Base-by-base conservation (phyloP, 2,329 filamentous ascomycete species). In the Trichoderma sp. region DNA sequence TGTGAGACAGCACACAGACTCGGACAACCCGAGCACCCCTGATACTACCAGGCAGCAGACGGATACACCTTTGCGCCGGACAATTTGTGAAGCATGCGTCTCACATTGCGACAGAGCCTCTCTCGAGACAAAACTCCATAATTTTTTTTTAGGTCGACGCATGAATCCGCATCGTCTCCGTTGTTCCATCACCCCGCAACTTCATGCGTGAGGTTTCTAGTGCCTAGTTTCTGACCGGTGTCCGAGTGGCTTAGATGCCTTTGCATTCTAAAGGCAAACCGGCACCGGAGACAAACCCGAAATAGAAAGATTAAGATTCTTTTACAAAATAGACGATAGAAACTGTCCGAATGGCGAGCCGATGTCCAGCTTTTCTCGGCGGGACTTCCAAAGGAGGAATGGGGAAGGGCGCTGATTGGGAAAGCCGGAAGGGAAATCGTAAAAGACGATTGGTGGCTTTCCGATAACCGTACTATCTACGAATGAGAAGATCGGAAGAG, bases 1-100 rank as follows among this genome's bases (percentile, higher is more conserved):
- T 62, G 66, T 70, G 66, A 70, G 57, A 62, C 66, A 51, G 6
- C 63, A 66, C 63, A 66, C 57, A 62, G 43, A 69, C 56, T 32
- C 53, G 56, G 56, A 61, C 36, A 34, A 26, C 26, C 66, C 66
- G 66, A 36, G 28, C 66, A 14, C 66, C 66, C 66, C 66, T 53
- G 66, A 70, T 61, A 28, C 66, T 21, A 36, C 66, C 34, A 53
- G 36, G 36, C 66, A 51, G 57, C 66, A 51, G n/a, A 43, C 43
- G 43, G n/a, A 11, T 21, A 21, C 28, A 18, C 51, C 21, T 36
- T 24, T 53, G 34, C 26, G 30, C 51, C 64, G 39, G 15, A 43
- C 28, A 53, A 6, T 21, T 14, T n/a, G 21, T 62, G 57, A 34
- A 62, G 57, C 66, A 53, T 1, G 36, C 53, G 36, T 61, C 66